Percentiles rank a stretch among this genome's conserved stretches.
Conservation (phyloP, 169 alveolate genomes). For the Miamiensis avidus region DNA sequence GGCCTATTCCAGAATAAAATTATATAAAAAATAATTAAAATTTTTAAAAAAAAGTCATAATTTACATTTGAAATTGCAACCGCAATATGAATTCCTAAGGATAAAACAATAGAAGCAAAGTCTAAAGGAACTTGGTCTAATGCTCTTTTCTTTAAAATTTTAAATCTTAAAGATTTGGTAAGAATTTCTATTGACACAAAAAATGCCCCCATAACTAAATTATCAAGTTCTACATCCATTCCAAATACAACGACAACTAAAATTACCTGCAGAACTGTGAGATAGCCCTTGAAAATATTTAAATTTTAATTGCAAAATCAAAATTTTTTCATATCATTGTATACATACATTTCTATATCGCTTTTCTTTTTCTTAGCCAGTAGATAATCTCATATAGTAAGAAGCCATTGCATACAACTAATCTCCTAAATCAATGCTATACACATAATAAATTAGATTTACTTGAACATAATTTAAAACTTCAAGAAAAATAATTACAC, state of each 20-base stretch:
- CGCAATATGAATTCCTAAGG: neutral
- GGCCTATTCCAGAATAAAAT: neutral
- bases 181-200: slow-evolving; percentile 5
- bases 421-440: slow-evolving; percentile 22
- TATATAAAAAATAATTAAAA: neutral
- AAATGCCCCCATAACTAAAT: neutral
- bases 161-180: neutral
- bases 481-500: slow-evolving; percentile 3
- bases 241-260: slow-evolving; percentile 3
- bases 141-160: neutral
- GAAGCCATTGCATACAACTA: slow-evolving; percentile 1
- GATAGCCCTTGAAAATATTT: neutral
- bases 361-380: neutral
- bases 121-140: slow-evolving; percentile 2
- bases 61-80: neutral
- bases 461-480: neutral
- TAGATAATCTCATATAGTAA: neutral
- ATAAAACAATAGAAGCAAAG: neutral
- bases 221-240: neutral
- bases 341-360: neutral
- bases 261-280: neutral
- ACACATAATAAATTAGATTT: neutral
- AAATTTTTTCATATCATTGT: slow-evolving; percentile 1
- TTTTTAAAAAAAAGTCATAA: neutral
- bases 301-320: neutral